Percentiles rank a stretch among this genome's conserved stretches.
These are phyloP conservation scores for Strigomonas galati DNA, from an alignment of 208 protist species.

Conservation along the genomic window DNA sequence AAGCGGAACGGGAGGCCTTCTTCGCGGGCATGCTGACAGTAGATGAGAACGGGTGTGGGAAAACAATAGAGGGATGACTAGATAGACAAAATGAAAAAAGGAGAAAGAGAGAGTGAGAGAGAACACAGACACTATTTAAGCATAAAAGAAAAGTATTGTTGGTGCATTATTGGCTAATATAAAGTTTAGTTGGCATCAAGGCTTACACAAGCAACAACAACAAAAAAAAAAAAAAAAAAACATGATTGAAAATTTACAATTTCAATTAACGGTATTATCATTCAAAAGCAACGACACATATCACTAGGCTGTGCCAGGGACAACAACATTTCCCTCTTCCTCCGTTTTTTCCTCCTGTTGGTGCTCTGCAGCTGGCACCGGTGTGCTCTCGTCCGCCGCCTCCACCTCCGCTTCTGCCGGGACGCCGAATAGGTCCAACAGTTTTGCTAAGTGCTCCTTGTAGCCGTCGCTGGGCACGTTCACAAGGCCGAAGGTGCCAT, in stretches of 20 bases:
- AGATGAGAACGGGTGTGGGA: neutral
- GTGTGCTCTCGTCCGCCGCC: neutral
- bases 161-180: too few species aligned
- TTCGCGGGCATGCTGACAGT: neutral
- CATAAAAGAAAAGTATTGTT: too few species aligned
- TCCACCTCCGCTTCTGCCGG: neutral
- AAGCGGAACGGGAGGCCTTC: too few species aligned
- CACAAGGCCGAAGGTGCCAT: constrained; percentile 76
- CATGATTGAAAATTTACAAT: too few species aligned
- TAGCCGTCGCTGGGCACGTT: constrained; percentile 71
- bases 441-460: constrained; percentile 28
- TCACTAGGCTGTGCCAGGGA: neutral
- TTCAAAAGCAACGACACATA: neutral
- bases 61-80: neutral
- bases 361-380: neutral
- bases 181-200: too few species aligned
- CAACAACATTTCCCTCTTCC: neutral
- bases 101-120: too few species aligned
- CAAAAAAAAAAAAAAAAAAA: too few species aligned
- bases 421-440: constrained; percentile 44
- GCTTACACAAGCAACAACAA: too few species aligned
- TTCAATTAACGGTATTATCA: neutral
- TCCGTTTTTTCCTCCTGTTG: neutral
- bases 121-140: too few species aligned
- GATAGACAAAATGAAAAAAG: neutral